Percentiles rank a stretch among this genome's conserved stretches.
These are phyloP conservation scores for Microbotryomycetes sp. DNA, from an alignment of 1,284 basidiomycete genomes.

Conservation along the genomic window DNA sequence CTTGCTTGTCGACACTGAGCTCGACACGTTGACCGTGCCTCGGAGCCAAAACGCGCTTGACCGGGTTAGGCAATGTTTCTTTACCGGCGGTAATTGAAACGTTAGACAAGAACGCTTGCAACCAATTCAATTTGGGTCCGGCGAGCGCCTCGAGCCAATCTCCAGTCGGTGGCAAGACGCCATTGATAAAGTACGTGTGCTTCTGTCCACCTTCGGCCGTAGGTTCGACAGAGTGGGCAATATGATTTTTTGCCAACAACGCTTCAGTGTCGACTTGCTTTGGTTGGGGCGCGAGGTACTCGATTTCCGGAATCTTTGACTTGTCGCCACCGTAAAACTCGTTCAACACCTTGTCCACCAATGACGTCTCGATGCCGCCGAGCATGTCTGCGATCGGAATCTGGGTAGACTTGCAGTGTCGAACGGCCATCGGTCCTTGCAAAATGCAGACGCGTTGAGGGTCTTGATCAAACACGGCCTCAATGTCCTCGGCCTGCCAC, in stretches of 20 bases:
- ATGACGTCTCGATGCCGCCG: constrained; percentile 70
- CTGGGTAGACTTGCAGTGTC: constrained; percentile 78
- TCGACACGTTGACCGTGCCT: constrained; percentile 69
- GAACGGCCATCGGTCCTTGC: constrained; percentile 90
- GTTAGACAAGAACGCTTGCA: constrained; percentile 74
- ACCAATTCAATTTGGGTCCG: constrained; percentile 73
- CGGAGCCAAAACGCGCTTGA: constrained; percentile 78
- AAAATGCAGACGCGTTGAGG: constrained; percentile 96
- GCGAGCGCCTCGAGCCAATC: constrained; percentile 81
- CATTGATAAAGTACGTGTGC: constrained; percentile 36
- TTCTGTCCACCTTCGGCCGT: constrained; percentile 34
- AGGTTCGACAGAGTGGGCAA: constrained; percentile 29
- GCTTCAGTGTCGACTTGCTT: constrained; percentile 9
- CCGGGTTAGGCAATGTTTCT: constrained; percentile 77
- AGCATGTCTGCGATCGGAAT: constrained; percentile 86
- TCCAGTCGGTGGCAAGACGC: constrained; percentile 37
- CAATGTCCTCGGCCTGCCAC: constrained; percentile 97
- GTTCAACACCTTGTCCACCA: constrained; percentile 74
- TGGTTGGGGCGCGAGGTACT: constrained; percentile 62
- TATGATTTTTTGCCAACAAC: constrained; percentile 12
- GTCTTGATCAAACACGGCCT: constrained; percentile 96
- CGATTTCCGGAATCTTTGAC: constrained; percentile 68
- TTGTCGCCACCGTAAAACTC: constrained; percentile 72
- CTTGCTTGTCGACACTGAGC: constrained; percentile 47
- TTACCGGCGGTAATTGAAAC: constrained; percentile 73